Evolutionary conservation across 805 yeast species (phyloP).

Genomic region (Pichia manshurica): DNA sequence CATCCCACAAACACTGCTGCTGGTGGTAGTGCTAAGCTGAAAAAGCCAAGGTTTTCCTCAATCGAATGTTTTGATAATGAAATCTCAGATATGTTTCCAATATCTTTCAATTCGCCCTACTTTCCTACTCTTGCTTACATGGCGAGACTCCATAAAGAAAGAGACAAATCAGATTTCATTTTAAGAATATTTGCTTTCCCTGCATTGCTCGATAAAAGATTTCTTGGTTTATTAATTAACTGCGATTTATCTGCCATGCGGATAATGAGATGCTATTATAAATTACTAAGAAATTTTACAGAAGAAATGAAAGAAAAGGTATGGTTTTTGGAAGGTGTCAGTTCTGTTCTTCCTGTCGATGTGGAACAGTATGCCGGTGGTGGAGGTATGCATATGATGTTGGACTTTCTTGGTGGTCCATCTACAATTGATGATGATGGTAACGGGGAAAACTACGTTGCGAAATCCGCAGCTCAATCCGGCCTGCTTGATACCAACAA

Average conservation of each 20-base stretch:
- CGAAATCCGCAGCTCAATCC: conserved; percentile 37
- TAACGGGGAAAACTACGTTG: conserved; percentile 37
- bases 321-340: conserved; percentile 92
- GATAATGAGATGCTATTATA: conserved; percentile 84
- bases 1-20: conserved; percentile 12
- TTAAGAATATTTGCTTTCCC: conserved; percentile 88
- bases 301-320: conserved; percentile 83
- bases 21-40: conserved; percentile 9
- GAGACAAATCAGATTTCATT: conserved; percentile 80
- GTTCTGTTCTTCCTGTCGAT: conserved; percentile 82
- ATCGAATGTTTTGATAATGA: conserved; percentile 81
- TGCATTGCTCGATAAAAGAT: conserved; percentile 77
- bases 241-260: conserved; percentile 88
- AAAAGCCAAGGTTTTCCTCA: conserved; percentile 41
- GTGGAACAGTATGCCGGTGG: conserved; percentile 89
- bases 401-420: conserved; percentile 74
- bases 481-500: conserved; percentile 50
- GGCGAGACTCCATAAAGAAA: conserved; percentile 76
- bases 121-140: conserved; percentile 80
- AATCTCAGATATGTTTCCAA: conserved; percentile 81
- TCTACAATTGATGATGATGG: conserved; percentile 31
- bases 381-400: conserved; percentile 90
- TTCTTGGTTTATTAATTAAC: conserved; percentile 68
- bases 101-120: conserved; percentile 77
- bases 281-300: conserved; percentile 72